Conservation (phyloP, 257 asterid genomes). For the Lantana camara region DNA sequence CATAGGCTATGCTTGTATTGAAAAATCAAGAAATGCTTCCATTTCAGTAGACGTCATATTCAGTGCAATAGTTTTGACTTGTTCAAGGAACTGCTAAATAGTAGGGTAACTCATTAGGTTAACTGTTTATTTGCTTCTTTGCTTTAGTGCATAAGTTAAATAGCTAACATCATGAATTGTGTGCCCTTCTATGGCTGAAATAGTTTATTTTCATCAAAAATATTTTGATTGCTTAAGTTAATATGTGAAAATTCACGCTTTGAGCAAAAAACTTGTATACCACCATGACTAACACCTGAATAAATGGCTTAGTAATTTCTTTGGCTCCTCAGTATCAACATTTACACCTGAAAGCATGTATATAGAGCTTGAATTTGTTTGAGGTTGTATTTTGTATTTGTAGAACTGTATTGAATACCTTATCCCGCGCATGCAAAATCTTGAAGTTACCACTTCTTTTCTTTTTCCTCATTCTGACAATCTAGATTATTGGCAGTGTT, state of each 20-base stretch:
- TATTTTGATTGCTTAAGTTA: conserved; percentile 12
- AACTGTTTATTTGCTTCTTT: conserved; percentile 12
- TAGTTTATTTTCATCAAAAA: conserved; percentile 15
- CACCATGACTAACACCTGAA: conserved; percentile 10
- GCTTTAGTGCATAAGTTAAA: not conserved
- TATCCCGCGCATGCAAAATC: conserved; percentile 7
- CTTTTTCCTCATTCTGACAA: conserved; percentile 8
- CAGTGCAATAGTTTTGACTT: conserved; percentile 12
- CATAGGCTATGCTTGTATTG: conserved; percentile 4
- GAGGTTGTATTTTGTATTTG: conserved; percentile 19
- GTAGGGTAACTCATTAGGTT: not conserved
- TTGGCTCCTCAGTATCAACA: conserved; percentile 9
- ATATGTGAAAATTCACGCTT: conserved; percentile 13
- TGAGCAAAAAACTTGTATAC: conserved; percentile 5
- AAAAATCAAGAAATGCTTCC: not conserved
- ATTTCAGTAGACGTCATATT: conserved; percentile 8
- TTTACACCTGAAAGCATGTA: conserved; percentile 16
- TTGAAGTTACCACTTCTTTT: conserved; percentile 10
- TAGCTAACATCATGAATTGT: not conserved
- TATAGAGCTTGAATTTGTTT: conserved; percentile 18
- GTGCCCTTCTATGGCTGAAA: conserved; percentile 12
- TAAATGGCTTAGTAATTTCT: conserved; percentile 10
- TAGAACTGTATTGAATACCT: conserved; percentile 18
- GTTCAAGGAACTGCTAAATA: not conserved
- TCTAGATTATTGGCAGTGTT: conserved; percentile 41